A percentile compares a stretch with the other conserved stretches of the same genome.
Evolutionary conservation across 345 rosid genomes (phyloP).

Genomic region (Arabidopsis arenosa): DNA sequence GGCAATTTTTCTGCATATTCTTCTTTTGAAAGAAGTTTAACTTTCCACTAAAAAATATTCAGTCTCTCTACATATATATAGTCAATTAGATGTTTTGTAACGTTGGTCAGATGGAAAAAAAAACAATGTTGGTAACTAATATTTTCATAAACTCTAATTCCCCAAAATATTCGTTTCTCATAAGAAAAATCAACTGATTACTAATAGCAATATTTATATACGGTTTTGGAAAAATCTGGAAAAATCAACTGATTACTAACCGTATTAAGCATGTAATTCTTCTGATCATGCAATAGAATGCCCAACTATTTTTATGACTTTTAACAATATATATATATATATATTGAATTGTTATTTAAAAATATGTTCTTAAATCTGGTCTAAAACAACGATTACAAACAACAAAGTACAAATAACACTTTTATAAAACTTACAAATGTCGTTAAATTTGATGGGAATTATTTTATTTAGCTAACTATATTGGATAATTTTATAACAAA

Average conservation of each 20-base stretch:
- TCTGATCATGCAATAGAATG: too few relatives aligned
- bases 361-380: too few relatives aligned
- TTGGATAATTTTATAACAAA: too few relatives aligned
- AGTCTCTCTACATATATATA: not conserved
- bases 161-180: not conserved
- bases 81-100: constrained; percentile 11
- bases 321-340: too few relatives aligned
- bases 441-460: not conserved
- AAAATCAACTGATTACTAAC: too few relatives aligned
- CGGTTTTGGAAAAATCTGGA: too few relatives aligned
- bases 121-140: not conserved
- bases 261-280: too few relatives aligned
- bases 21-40: constrained; percentile 7
- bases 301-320: too few relatives aligned
- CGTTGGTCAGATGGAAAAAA: not conserved
- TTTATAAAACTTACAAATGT: not conserved
- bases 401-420: not conserved
- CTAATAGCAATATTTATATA: not conserved
- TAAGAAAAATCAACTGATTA: not conserved
- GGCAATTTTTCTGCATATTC: constrained; percentile 2
- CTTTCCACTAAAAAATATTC: not conserved
- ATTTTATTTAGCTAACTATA: not conserved
- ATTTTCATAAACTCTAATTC: not conserved
- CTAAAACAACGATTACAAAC: not conserved
- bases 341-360: too few relatives aligned